Evolutionary conservation across 2,329 filamentous ascomycete species (phyloP).

Genomic region (Phyllosticta ampelicida): DNA sequence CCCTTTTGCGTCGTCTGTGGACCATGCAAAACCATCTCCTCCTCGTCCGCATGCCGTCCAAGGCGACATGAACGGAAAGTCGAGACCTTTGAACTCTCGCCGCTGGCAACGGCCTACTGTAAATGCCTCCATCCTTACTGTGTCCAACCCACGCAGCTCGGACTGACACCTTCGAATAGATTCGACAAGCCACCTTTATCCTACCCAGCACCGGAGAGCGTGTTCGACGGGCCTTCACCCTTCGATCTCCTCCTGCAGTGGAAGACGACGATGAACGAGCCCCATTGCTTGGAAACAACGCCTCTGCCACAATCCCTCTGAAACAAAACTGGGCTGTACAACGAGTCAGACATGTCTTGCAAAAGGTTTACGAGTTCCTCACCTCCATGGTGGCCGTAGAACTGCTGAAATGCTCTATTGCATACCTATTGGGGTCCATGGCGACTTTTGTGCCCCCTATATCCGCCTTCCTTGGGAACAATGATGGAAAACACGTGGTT

Average conservation of each 20-base stretch:
- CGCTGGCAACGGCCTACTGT: slow-evolving; percentile 28
- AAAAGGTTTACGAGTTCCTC: slow-evolving; percentile 47
- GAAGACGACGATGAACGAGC: slow-evolving; percentile 51
- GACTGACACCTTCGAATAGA: slow-evolving; percentile 33
- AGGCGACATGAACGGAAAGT: slow-evolving; percentile 11
- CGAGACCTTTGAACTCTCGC: slow-evolving; percentile 21
- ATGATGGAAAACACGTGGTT: slow-evolving; percentile 89
- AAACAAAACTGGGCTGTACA: slow-evolving; percentile 21
- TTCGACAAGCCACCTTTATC: slow-evolving; percentile 79
- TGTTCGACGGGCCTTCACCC: slow-evolving; percentile 65
- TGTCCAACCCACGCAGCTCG: slow-evolving; percentile 3
- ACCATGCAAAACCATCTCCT: background rate
- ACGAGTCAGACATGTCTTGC: slow-evolving; percentile 26
- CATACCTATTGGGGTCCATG: slow-evolving; percentile 76
- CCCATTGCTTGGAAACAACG: slow-evolving; percentile 24
- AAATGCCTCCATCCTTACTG: too few species aligned
- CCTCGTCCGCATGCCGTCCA: background rate
- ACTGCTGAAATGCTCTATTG: slow-evolving; percentile 82
- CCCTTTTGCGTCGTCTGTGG: background rate
- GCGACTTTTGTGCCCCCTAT: slow-evolving; percentile 72
- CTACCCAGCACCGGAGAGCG: slow-evolving; percentile 79
- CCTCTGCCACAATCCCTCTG: slow-evolving; percentile 16
- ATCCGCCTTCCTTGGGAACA: slow-evolving; percentile 62
- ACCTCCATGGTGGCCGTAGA: slow-evolving; percentile 64
- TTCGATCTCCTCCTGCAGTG: slow-evolving; percentile 53